Base-by-base conservation (phyloP, 352 stramenopile species). In the Phytophthora agathidicida region DNA sequence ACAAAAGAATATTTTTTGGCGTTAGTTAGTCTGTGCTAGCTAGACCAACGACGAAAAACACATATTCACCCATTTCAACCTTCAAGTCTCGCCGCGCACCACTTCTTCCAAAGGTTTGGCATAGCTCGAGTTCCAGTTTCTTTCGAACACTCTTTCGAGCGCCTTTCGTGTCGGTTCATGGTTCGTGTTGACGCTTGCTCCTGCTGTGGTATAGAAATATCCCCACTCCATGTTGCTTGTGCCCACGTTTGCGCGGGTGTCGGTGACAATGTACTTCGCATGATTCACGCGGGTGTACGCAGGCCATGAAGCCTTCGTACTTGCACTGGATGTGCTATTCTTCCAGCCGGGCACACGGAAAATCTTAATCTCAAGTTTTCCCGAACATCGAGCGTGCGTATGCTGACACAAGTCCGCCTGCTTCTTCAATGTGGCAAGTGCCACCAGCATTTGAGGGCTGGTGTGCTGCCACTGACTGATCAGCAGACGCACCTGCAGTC, bases 151-250 rank as follows among this genome's bases (percentile, higher is more conserved):
- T 7, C 58, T 51, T 41, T 90, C 68, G 37, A 94, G 75, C 14
- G 77, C 60, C 31, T 66, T 37, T 17, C 81, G 77, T 31, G 75
- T 88, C 10, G 57, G 26, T 26, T 80, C 65, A 59, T 90, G 70
- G 52, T 93, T 76, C n/a, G 80, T 91, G 53, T 94, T 93, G 22
- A 94, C 60, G 30, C 81, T 92, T 17, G 75, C 77, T 14, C 83
- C 86, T 17, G 86, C 82, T 9, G 83, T 93, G 13, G 86, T 89
- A 75, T 94, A 88, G 54, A 93, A 94, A 59, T 94, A 94, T 8
- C 81, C 78, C 86, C 86, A 92, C 67, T 91, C 80, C 80, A 92
- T 93, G 65, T 94, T 94, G 56, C 83, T 93, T 27, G 83, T 93
- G 19, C 86, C 83, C n/a, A 94, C 65, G 57, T 94, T 94, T 24